Evolutionary conservation across 2,329 filamentous ascomycete species (phyloP), one percentile per base, ranked within the genome.

Genomic region (Balansia obtecta): DNA sequence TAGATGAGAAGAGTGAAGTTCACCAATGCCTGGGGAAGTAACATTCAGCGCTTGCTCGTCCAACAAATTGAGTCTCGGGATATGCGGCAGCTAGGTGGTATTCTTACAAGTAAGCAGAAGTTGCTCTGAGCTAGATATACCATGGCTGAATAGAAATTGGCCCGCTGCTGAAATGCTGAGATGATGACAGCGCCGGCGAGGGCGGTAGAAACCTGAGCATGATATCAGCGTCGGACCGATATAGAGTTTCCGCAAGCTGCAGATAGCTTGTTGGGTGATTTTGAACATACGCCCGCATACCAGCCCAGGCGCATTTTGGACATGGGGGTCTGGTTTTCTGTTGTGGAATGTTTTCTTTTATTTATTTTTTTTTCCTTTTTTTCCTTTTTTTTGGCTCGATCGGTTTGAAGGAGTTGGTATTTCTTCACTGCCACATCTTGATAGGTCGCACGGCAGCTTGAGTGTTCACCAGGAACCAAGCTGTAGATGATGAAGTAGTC

Each of bases 61-160:
- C 11, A 30, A 33, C 12, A 13, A 13, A 20, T 16, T 5, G 46
- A 22, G 30, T 18, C 30, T 9, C n/a, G 27, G 20, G 34, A n/a
- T 7, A n/a, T 12, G 20, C 6, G 18, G 34, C 15, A 20, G 34
- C 15, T 34, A 46, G 40, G 50, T 56, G 45, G 49, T 40, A 54
- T 46, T 27, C 79, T 58, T 67, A 93, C 87, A 80, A 97, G 86
- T 49, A 97, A 74, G 65, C 91, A 97, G 60, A 94, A 84, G 71
- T 93, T 97, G 68, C 89, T 96, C 69, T 97, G 91, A 40, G 90
- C 88, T 47, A 98, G 81, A 69, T 97, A 95, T 46, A 98, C 93
- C 71, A 89, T 93, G 57, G 93, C 90, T 50, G 91, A 94, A 72
- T 98, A 98, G 75, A 97, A 98, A 70, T 98, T 98, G 56, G 93